Evolutionary conservation across 2,329 filamentous ascomycete species (phyloP), one percentile per base, ranked within the genome.

Genomic region (Pestalotiopsis sp.): DNA sequence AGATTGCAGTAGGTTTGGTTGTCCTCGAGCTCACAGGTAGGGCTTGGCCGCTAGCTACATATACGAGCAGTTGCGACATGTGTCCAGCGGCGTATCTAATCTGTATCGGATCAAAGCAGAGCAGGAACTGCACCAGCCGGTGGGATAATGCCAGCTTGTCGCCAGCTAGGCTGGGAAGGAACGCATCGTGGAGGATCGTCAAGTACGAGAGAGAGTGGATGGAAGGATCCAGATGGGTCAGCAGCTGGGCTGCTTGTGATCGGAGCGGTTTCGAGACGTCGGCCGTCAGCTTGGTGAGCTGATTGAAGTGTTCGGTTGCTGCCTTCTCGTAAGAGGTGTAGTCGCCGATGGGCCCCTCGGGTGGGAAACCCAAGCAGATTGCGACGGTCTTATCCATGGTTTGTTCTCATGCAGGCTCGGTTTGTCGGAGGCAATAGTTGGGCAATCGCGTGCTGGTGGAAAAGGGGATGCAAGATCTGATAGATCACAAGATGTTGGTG

Each of bases 191-290:
- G 66, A 90, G 78, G 56, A 89, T 71, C 65, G 79, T 75, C 39
- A 88, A 80, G 74, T 84, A 87, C 27, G 86, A 86, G 67, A 88
- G 82, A 7, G 87, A 85, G 72, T 90, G 80, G 59, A 79, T 67
- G 7, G 80, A 76, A 0, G 87, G 85, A 71, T 88, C 76, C 31
- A 89, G 75, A 13, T 79, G 74, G 84, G 89, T 73, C 4, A 89
- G 77, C 5, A 87, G 76, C 61, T 81, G 70, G 12, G 72, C 66
- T 20, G 82, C 80, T 57, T 81, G 76, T 13, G 72, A 70, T 45
- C 74, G 66, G 52, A 87, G 73, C 12, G 77, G 74, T 17, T 73
- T 68, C 17, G 72, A 70, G 2, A 79, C 73, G 1, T 80, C 78
- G 14, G 78, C 75, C 23, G 83, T 72, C 45, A 87, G 68, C 68